phyloP scores from a whole-genome alignment of 192 early-diverging fungal species.

The Kickxella alabastrina region DNA sequence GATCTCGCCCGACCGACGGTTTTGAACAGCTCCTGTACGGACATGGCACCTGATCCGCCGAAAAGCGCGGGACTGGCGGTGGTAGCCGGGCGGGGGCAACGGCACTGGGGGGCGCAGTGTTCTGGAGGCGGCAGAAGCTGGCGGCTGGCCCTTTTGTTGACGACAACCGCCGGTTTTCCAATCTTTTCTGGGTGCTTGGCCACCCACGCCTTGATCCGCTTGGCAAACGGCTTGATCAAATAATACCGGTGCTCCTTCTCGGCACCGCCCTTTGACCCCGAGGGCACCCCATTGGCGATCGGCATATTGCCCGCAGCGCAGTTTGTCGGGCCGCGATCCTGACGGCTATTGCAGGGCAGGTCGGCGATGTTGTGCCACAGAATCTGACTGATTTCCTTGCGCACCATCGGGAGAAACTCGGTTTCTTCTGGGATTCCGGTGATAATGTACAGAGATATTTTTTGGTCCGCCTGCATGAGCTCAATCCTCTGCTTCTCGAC shows the following conservation, averaged over 20 bases:
- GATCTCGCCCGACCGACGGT: slow-evolving; percentile 25
- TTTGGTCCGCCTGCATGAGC: slow-evolving; percentile 83
- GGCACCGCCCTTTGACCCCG: slow-evolving; percentile 6
- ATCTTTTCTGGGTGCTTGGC: slow-evolving; percentile 29
- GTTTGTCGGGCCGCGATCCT: no score
- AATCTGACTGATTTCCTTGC: slow-evolving; percentile 91
- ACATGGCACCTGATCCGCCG: slow-evolving; percentile 16
- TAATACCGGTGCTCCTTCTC: slow-evolving; percentile 61
- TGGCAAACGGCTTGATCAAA: slow-evolving; percentile 70
- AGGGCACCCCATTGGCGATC: no score
- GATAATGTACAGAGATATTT: slow-evolving; percentile 87
- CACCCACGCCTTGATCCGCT: slow-evolving; percentile 43
- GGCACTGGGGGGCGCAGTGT: neutral
- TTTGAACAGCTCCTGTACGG: slow-evolving; percentile 41
- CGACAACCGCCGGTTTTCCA: slow-evolving; percentile 16
- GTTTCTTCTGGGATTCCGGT: slow-evolving; percentile 80
- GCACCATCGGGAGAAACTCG: slow-evolving; percentile 73
- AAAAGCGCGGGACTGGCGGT: neutral
- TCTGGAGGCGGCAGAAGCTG: neutral
- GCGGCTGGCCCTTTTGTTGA: slow-evolving; percentile 19
- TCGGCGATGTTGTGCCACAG: slow-evolving; percentile 67
- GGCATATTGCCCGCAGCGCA: no score
- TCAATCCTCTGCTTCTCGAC: slow-evolving; percentile 83
- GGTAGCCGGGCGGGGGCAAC: neutral
- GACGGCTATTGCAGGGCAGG: slow-evolving; percentile 52